A percentile compares a stretch with the other conserved stretches of the same genome.
Evolutionary conservation across 2,329 filamentous ascomycete species (phyloP).

Genomic region (Rutstroemia sp.): DNA sequence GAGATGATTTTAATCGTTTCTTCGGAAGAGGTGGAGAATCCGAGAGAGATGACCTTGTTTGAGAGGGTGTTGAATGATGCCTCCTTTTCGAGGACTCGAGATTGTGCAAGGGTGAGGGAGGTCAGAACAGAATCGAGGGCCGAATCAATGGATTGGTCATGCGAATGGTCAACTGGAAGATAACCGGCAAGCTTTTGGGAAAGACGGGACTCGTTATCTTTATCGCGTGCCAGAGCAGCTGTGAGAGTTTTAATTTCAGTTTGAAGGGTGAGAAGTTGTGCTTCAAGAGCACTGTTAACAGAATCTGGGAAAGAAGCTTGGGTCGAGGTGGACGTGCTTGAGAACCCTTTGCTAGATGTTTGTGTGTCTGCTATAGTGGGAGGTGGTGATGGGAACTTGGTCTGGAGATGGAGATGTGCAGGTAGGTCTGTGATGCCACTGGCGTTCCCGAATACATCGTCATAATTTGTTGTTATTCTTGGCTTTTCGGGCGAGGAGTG

Average conservation of each 20-base stretch:
- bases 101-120: conserved; percentile 27
- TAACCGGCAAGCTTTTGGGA: conserved; percentile 24
- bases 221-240: conserved; percentile 21
- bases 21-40: conserved; percentile 41
- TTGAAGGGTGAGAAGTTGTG: conserved; percentile 22
- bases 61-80: conserved; percentile 44
- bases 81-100: conserved; percentile 26
- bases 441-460: background rate
- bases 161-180: conserved; percentile 19
- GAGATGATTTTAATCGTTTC: conserved; percentile 37
- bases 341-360: conserved; percentile 11
- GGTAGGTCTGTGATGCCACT: conserved; percentile 25
- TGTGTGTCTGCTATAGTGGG: conserved; percentile 26
- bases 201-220: conserved; percentile 23
- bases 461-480: conserved; percentile 9
- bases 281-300: conserved; percentile 19
- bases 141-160: conserved; percentile 23
- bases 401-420: conserved; percentile 18
- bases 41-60: conserved; percentile 39
- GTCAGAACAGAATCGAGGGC: conserved; percentile 29
- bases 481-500: background rate
- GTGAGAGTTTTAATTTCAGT: conserved; percentile 22
- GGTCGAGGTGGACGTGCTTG: conserved; percentile 15
- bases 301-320: conserved; percentile 20
- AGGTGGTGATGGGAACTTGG: conserved; percentile 26